These are phyloP conservation scores for Mucor lusitanicus DNA, from an alignment of 371 early-diverging fungal genomes.

Conservation along the genomic window DNA sequence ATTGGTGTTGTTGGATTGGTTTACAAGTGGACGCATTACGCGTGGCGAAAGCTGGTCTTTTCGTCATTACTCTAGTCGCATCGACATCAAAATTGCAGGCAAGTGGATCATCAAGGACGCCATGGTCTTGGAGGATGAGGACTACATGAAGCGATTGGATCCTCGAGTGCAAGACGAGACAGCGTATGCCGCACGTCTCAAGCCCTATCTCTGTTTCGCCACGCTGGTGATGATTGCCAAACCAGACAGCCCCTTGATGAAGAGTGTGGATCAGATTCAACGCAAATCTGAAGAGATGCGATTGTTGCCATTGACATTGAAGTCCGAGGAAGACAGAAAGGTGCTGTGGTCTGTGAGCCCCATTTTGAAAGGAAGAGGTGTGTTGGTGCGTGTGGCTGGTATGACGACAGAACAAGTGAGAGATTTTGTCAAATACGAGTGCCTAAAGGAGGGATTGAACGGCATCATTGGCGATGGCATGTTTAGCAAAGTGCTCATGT, in stretches of 20 bases:
- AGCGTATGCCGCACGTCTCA: constrained; percentile 38
- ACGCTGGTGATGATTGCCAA: constrained; percentile 38
- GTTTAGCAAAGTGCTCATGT: constrained; percentile 44
- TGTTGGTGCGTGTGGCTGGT: constrained; percentile 47
- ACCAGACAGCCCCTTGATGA: constrained; percentile 1
- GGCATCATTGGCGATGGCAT: constrained; percentile 46
- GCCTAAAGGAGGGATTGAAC: constrained; percentile 31
- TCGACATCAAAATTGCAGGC: constrained; percentile 51
- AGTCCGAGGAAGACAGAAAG: constrained; percentile 20
- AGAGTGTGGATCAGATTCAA: constrained; percentile 18
- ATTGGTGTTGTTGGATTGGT: constrained; percentile 78
- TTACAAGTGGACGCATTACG: constrained; percentile 73
- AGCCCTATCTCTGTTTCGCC: constrained; percentile 49
- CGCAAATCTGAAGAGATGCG: constrained; percentile 33
- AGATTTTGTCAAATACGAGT: constrained; percentile 46
- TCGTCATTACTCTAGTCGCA: constrained; percentile 63
- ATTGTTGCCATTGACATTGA: constrained; percentile 26
- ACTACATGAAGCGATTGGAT: constrained; percentile 20
- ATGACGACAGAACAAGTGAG: constrained; percentile 47
- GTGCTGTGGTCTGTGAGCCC: constrained; percentile 44
- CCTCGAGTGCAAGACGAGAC: constrained; percentile 17
- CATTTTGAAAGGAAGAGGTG: constrained; percentile 31
- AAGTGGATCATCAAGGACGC: constrained; percentile 60
- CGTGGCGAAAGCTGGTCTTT: constrained; percentile 79
- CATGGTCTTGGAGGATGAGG: constrained; percentile 57